Evolutionary conservation across 805 yeast species (phyloP).

Genomic region (Zygosaccharomyces gambellarensis): DNA sequence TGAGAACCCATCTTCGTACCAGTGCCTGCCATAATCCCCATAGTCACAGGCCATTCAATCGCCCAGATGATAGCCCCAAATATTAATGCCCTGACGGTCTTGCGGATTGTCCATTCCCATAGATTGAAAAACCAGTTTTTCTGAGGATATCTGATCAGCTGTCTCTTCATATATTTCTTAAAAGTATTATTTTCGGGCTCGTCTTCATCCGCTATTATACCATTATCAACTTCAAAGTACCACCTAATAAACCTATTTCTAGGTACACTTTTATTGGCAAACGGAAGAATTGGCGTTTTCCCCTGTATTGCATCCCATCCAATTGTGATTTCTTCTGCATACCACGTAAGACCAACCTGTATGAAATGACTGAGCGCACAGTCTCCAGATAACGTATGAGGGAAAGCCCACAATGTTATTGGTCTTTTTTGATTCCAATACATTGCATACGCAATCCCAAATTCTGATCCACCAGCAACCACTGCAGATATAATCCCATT

Average conservation of each 20-base stretch:
- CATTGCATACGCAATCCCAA: slow-evolving; percentile 29
- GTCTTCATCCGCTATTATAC: slow-evolving; percentile 7
- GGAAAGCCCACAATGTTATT: slow-evolving; percentile 26
- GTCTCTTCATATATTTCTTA: slow-evolving; percentile 9
- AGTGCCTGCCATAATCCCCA: slow-evolving; percentile 25
- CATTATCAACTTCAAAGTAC: slow-evolving; percentile 17
- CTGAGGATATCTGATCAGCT: slow-evolving; percentile 12
- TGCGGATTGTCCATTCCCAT: slow-evolving; percentile 16
- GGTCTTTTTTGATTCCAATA: slow-evolving; percentile 12
- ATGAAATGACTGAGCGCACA: slow-evolving; percentile 24
- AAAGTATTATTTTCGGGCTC: slow-evolving; percentile 3
- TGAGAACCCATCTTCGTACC: slow-evolving; percentile 17
- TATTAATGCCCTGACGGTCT: slow-evolving; percentile 16
- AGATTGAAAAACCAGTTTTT: slow-evolving; percentile 12
- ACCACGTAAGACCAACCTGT: slow-evolving; percentile 25
- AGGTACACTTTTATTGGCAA: neutral
- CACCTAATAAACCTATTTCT: slow-evolving; percentile 9
- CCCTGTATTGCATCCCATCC: slow-evolving; percentile 22
- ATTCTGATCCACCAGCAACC: slow-evolving; percentile 26
- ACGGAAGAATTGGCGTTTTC: slow-evolving; percentile 12
- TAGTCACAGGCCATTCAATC: slow-evolving; percentile 27
- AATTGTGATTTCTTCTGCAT: slow-evolving; percentile 18
- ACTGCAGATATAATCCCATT: slow-evolving; percentile 22
- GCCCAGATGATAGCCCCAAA: slow-evolving; percentile 15
- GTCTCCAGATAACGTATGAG: slow-evolving; percentile 28